Evolutionary conservation across 306 rosid genomes (phyloP).

Genomic region (Prunus mongolica): DNA sequence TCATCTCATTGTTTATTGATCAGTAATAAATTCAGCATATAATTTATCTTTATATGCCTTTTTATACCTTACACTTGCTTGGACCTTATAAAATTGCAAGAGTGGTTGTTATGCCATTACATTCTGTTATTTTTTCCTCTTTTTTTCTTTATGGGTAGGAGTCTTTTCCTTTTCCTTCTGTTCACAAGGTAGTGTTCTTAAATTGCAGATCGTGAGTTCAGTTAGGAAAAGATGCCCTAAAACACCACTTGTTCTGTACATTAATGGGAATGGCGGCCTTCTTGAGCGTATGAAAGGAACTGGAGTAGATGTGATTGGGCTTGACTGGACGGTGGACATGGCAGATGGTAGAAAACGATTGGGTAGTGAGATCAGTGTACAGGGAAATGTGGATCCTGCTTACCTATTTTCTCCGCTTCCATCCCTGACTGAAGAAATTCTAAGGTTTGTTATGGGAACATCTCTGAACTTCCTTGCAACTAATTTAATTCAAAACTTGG

Average conservation of each 20-base stretch:
- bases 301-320: constrained; percentile 90
- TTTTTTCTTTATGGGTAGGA: not conserved
- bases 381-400: constrained; percentile 98
- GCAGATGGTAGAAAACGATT: constrained; percentile 86
- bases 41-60: not conserved
- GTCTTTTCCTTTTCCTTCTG: constrained; percentile 6
- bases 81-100: not conserved
- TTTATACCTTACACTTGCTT: not conserved
- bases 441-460: constrained; percentile 54
- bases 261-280: constrained; percentile 94
- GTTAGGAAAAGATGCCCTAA: constrained; percentile 69
- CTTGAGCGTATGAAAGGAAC: constrained; percentile 90
- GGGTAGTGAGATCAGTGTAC: constrained; percentile 73
- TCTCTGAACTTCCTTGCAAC: constrained; percentile 9
- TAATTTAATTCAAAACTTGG: not conserved
- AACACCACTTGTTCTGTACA: constrained; percentile 85
- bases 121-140: not conserved
- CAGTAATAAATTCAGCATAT: not conserved
- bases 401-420: constrained; percentile 77
- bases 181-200: constrained; percentile 6
- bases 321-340: constrained; percentile 98
- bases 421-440: constrained; percentile 81
- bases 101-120: not conserved
- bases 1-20: constrained; percentile 14
- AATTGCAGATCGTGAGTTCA: constrained; percentile 66